Evolutionary conservation across 2,329 filamentous ascomycete genomes (phyloP).

Genomic region (Didymosphaeria variabile): DNA sequence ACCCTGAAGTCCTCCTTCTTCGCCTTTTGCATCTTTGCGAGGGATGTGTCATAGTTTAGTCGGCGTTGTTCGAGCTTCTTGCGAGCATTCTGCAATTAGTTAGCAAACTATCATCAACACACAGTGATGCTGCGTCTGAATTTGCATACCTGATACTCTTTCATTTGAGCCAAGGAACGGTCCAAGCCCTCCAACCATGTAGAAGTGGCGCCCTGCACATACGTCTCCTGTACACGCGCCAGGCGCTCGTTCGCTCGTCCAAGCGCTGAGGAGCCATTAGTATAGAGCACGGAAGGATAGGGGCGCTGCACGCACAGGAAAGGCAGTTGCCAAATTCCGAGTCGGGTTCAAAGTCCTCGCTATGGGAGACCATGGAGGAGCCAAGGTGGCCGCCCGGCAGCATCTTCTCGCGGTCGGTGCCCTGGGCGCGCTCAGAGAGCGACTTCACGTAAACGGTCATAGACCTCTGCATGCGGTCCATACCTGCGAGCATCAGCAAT

Average conservation of each 20-base stretch:
- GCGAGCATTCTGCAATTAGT: slow-evolving; percentile 69
- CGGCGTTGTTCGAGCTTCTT: slow-evolving; percentile 94
- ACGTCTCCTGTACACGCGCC: slow-evolving; percentile 84
- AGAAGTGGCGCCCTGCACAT: slow-evolving; percentile 77
- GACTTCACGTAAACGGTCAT: slow-evolving; percentile 90
- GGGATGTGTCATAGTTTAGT: slow-evolving; percentile 88
- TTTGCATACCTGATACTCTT: slow-evolving; percentile 85
- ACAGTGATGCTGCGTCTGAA: neutral
- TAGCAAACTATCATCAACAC: slow-evolving; percentile 22
- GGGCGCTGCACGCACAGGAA: slow-evolving; percentile 62
- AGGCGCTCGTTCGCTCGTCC: slow-evolving; percentile 89
- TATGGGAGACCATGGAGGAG: slow-evolving; percentile 84
- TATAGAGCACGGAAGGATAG: slow-evolving; percentile 1
- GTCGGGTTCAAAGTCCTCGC: slow-evolving; percentile 89
- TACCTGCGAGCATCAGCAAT: slow-evolving; percentile 64
- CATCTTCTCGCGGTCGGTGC: slow-evolving; percentile 87
- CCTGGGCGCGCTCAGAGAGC: slow-evolving; percentile 82
- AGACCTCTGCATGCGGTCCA: slow-evolving; percentile 87
- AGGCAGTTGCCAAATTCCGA: slow-evolving; percentile 92
- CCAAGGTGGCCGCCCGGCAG: slow-evolving; percentile 82
- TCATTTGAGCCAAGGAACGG: slow-evolving; percentile 90
- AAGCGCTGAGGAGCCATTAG: slow-evolving; percentile 62
- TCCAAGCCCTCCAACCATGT: slow-evolving; percentile 94
- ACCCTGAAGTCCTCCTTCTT: slow-evolving; percentile 93
- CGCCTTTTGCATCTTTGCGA: slow-evolving; percentile 89